Percentiles rank a stretch among this genome's conserved stretches.
Conservation (phyloP, 257 asterid genomes). For the Cordia subcordata region DNA sequence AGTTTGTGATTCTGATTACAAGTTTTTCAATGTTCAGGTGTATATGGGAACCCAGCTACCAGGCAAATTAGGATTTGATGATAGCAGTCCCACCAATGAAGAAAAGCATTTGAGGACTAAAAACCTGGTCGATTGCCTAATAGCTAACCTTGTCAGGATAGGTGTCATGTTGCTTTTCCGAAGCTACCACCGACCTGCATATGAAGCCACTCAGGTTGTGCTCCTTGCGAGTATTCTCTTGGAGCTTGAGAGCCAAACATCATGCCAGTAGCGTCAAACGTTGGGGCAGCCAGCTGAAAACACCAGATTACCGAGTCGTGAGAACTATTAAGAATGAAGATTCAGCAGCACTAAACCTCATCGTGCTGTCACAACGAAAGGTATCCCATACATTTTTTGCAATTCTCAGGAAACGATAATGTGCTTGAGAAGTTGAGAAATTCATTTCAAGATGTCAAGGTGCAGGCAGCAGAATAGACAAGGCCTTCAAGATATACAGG, state of each 20-base stretch:
- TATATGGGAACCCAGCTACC: background rate
- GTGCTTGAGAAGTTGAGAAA: too few species aligned
- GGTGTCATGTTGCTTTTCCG: slow-evolving; percentile 43
- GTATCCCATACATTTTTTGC: too few species aligned
- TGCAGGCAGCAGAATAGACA: too few species aligned
- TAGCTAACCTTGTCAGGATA: background rate
- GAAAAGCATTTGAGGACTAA: background rate
- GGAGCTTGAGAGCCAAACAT: slow-evolving; percentile 60
- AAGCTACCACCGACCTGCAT: slow-evolving; percentile 67
- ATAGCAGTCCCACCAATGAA: background rate
- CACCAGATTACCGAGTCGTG: background rate
- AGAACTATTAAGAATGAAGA: background rate
- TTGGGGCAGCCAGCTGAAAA: slow-evolving; percentile 46
- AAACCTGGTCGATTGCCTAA: slow-evolving; percentile 8
- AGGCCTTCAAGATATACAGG: too few species aligned
- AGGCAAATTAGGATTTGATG: background rate
- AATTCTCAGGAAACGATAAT: too few species aligned
- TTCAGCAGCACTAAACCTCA: background rate
- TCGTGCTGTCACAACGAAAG: too few species aligned
- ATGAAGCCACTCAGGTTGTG: slow-evolving; percentile 81
- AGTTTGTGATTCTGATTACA: background rate
- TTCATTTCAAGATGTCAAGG: too few species aligned
- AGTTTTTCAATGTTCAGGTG: background rate
- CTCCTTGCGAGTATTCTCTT: slow-evolving; percentile 51
- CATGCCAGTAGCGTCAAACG: slow-evolving; percentile 56